Conservation (phyloP, 1,284 basidiomycete genomes). For the Marasmius tenuissimus region DNA sequence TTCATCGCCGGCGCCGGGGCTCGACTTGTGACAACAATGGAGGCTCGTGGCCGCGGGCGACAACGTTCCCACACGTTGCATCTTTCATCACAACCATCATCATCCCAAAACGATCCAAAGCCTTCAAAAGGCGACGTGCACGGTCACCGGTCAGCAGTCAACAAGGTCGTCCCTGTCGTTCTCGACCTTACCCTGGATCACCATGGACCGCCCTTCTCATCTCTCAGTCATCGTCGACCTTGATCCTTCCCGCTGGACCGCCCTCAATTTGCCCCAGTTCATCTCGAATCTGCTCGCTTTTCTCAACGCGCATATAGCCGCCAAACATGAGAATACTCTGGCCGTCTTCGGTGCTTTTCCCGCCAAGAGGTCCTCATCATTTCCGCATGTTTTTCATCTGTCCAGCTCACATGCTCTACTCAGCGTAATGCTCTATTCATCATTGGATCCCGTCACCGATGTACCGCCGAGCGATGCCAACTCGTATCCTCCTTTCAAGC, state of each 20-base stretch:
- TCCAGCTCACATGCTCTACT: conserved; percentile 4
- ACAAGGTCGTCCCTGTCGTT: neutral
- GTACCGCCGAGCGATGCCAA: conserved; percentile 63
- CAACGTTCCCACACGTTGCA: neutral
- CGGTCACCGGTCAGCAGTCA: neutral
- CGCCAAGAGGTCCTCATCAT: conserved; percentile 61
- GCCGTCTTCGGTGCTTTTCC: conserved; percentile 90
- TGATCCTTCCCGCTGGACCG: conserved; percentile 80
- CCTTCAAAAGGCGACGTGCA: neutral
- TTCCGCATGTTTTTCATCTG: conserved; percentile 2
- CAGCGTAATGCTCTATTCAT: conserved; percentile 77
- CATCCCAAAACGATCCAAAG: neutral
- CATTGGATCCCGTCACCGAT: conserved; percentile 48
- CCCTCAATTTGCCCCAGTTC: conserved; percentile 66
- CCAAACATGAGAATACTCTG: conserved; percentile 88
- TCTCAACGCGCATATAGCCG: conserved; percentile 89
- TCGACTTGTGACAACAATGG: conserved; percentile 3
- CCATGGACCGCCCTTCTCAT: conserved; percentile 3
- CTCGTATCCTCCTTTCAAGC: conserved; percentile 80
- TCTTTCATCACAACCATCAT: conserved; percentile 2
- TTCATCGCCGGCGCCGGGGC: conserved; percentile 5
- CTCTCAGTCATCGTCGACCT: conserved; percentile 78
- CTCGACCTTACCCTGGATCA: neutral
- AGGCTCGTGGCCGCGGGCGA: conserved; percentile 1
- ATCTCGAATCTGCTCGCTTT: conserved; percentile 86